Base-by-base conservation (phyloP, 2,329 filamentous ascomycete species). In the Emergomyces orientalis region DNA sequence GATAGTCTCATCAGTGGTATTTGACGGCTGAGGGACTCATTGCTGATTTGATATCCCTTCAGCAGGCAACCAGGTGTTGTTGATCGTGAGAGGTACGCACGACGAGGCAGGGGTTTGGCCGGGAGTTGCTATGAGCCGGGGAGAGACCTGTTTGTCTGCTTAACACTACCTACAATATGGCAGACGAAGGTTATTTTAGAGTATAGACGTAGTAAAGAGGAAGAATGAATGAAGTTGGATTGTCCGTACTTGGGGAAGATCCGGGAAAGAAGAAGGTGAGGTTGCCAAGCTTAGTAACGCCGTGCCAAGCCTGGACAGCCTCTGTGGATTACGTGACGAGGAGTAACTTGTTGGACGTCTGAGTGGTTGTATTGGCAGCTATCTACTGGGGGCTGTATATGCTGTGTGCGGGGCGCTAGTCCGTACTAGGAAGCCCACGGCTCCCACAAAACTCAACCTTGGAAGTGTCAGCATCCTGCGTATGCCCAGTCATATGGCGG, bases 1-100 rank as follows among this genome's bases (percentile, higher is more conserved):
- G 22, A 39, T 56, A 17, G 54, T 56, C 54, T 56, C 54, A 56
- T 56, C 34, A 34, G 54, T 56, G 34, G 19, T 39, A 39, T 41
- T 56, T 14, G 32, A 25, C 11, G 11, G 17, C 34, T 22, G 11
- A n/a, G 32, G 34, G 9, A n/a, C 13, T 56, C 54, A 56, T 56
- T 39, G 54, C 54, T 25, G 19, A 52, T 52, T 25, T 32, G 13
- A 37, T 37, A 39, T 39, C 54, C 34, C n/a, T 39, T 56, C 14
- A 34, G 30, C 27, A 30, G 51, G 51, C 51, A 54, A 19, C 30
- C 27, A 13, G 30, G 51, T 14, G 27, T 52, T 34, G 27, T 9
- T 49, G 22, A 25, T n/a, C 19, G 11, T 8, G 9, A 13, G n/a
- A 8, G 9, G 5, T 13, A 34, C 6, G 9, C 13, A 9, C 17